Conservation (phyloP, 345 rosid species). For the Kandelia obovata region DNA sequence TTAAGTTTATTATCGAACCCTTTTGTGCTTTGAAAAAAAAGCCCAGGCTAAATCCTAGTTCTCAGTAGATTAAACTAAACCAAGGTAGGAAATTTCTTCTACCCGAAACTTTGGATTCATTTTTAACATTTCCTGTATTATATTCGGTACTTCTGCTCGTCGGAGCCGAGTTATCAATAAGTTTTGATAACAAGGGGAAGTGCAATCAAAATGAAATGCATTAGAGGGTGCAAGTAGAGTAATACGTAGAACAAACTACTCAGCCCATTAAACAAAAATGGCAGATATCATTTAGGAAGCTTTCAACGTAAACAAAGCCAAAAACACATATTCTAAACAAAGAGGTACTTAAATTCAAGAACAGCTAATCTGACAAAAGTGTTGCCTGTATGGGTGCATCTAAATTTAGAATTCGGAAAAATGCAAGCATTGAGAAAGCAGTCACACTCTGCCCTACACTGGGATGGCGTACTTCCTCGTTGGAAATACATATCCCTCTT, state of each 20-base stretch:
- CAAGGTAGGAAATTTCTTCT: no score
- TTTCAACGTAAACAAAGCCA: neutral
- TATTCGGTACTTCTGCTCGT: no score
- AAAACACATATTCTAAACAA: neutral
- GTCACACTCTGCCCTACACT: constrained; percentile 7
- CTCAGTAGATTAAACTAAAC: no score
- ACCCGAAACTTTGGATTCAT: no score
- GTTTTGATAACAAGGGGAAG: no score
- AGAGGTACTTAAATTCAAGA: neutral
- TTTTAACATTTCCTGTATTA: no score
- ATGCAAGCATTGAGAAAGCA: neutral
- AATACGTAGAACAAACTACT: neutral
- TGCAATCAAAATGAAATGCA: no score
- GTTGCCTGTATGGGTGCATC: neutral
- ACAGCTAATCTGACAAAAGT: neutral
- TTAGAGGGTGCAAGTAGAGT: no score
- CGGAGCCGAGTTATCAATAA: no score
- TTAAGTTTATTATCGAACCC: no score
- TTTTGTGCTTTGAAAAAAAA: no score
- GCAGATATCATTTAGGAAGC: neutral
- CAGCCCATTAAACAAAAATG: neutral
- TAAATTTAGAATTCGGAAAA: neutral
- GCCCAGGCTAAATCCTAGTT: no score
- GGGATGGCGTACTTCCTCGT: constrained; percentile 28
- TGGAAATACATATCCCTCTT: constrained; percentile 30